These are phyloP conservation scores for Thelonectria olida DNA, from an alignment of 2,329 filamentous ascomycete genomes.

Conservation along the genomic window DNA sequence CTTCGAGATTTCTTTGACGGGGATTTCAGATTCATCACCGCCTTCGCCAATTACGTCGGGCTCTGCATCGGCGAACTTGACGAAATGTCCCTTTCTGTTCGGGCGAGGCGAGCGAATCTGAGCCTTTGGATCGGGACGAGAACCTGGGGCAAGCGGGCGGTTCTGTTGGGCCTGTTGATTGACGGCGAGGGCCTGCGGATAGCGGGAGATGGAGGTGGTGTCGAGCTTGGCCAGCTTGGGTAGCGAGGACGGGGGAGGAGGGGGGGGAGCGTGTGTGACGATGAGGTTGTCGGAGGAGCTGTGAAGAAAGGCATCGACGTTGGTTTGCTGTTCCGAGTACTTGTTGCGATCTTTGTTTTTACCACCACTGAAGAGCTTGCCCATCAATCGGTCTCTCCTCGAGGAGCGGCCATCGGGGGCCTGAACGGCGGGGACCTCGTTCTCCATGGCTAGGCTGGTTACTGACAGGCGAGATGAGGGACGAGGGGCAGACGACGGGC, in stretches of 20 bases:
- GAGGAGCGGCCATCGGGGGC: conserved; percentile 53
- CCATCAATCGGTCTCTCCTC: conserved; percentile 67
- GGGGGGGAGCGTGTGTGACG: conserved; percentile 61
- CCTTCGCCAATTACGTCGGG: conserved; percentile 91
- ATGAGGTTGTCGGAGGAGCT: conserved; percentile 64
- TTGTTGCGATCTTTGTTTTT: conserved; percentile 51
- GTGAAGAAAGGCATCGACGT: conserved; percentile 68
- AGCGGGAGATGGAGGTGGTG: conserved; percentile 63
- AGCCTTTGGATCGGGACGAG: conserved; percentile 52
- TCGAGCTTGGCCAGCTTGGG: conserved; percentile 66
- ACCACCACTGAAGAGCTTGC: conserved; percentile 63
- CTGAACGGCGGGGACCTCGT: conserved; percentile 50
- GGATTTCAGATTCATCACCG: conserved; percentile 83
- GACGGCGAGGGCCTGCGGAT: conserved; percentile 62
- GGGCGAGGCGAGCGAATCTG: conserved; percentile 56
- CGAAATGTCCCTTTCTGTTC: conserved; percentile 73
- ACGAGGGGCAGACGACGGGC: conserved; percentile 18
- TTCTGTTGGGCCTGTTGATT: conserved; percentile 55
- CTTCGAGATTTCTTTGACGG: conserved; percentile 75
- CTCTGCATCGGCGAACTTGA: conserved; percentile 76
- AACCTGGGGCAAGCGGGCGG: conserved; percentile 48
- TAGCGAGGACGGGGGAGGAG: conserved; percentile 50
- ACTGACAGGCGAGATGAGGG: conserved; percentile 25
- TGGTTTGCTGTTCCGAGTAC: conserved; percentile 46
- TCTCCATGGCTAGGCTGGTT: conserved; percentile 51